Evolutionary conservation across 495 filamentous ascomycete species (phyloP).

Genomic region (Daldinia decipiens): DNA sequence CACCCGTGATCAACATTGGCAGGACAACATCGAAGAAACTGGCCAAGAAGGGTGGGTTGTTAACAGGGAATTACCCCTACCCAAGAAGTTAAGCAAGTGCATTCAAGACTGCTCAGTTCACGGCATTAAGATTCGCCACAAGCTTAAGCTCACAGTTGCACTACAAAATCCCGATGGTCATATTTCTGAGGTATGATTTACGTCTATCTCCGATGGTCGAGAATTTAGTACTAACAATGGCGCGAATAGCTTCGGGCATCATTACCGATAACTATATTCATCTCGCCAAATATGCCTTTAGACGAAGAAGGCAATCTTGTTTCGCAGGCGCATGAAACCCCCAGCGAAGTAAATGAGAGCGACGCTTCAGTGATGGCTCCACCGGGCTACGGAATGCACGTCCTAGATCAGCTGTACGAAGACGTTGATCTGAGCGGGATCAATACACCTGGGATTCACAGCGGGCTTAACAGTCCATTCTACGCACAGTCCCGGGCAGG

Average conservation of each 20-base stretch:
- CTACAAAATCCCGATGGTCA: constrained; percentile 95
- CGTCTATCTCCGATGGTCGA: neutral
- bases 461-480: constrained; percentile 79
- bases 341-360: constrained; percentile 43
- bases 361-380: constrained; percentile 69
- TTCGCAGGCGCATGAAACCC: constrained; percentile 59
- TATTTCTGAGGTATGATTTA: constrained; percentile 75
- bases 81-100: constrained; percentile 79
- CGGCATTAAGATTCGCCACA: constrained; percentile 88
- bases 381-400: constrained; percentile 87
- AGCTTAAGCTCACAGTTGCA: constrained; percentile 84
- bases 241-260: constrained; percentile 75
- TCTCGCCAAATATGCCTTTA: constrained; percentile 88
- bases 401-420: constrained; percentile 87
- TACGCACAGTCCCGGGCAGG: constrained; percentile 77
- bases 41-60: constrained; percentile 80
- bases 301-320: constrained; percentile 80
- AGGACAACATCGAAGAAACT: constrained; percentile 76
- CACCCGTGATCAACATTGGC: constrained; percentile 64
- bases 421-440: constrained; percentile 80
- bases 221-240: constrained; percentile 20
- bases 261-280: constrained; percentile 87
- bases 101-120: constrained; percentile 85
- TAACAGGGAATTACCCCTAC: constrained; percentile 72
- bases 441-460: constrained; percentile 76